Percentiles rank a stretch among this genome's conserved stretches.
Conservation (phyloP, 140 eudicot species). For the Anethum foeniculum region DNA sequence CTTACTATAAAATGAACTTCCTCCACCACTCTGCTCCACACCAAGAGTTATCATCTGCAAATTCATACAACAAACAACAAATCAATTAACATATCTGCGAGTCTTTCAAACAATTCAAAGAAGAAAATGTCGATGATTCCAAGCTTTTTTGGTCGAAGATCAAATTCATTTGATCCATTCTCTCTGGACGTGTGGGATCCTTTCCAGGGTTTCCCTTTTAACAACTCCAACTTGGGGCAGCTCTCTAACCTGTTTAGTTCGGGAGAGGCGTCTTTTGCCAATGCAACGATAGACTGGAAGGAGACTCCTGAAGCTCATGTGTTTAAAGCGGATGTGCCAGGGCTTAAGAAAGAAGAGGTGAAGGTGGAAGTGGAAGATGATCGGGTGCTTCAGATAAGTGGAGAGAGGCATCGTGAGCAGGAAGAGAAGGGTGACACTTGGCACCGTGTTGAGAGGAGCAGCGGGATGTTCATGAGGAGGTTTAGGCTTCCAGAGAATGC, state of each 20-base stretch:
- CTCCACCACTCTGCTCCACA: neutral
- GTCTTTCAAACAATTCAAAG: neutral
- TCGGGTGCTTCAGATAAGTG: conserved; percentile 8
- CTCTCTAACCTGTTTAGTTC: neutral
- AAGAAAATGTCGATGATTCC: conserved; percentile 11
- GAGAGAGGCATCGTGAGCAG: conserved; percentile 6
- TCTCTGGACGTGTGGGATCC: neutral
- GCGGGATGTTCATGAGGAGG: conserved; percentile 7
- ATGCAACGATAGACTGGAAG: conserved; percentile 7
- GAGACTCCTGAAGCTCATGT: conserved; percentile 13
- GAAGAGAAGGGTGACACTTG: conserved; percentile 8
- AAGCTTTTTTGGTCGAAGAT: conserved; percentile 6
- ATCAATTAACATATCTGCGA: neutral
- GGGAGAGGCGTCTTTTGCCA: neutral
- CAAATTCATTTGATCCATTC: conserved; percentile 4
- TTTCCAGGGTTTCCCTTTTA: conserved; percentile 1
- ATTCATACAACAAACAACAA: neutral
- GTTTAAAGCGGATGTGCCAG: conserved; percentile 10
- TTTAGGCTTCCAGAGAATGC: conserved; percentile 9
- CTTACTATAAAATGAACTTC: neutral
- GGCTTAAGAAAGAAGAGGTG: conserved; percentile 8
- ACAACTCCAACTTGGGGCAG: neutral
- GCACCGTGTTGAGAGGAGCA: conserved; percentile 5
- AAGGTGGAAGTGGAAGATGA: conserved; percentile 11
- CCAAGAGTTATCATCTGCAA: neutral